Percentiles rank a stretch among this genome's conserved stretches.
These are phyloP conservation scores for Carex kokanica DNA, from an alignment of 176 grass and related monocot genomes.

Conservation along the genomic window DNA sequence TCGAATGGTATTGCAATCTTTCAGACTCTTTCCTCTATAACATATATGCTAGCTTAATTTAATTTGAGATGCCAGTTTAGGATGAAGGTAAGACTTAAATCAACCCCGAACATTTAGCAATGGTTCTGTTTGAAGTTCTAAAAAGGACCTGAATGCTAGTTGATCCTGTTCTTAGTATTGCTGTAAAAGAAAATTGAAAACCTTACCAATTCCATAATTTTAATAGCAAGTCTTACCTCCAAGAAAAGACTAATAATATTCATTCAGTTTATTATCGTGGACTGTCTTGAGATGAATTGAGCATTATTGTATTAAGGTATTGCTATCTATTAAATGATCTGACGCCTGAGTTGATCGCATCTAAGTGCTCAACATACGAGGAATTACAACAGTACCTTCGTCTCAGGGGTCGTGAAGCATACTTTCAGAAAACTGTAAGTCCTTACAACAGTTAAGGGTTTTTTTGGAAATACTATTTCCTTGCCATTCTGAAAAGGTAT, in stretches of 20 bases:
- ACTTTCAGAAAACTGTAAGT: slow-evolving; percentile 82
- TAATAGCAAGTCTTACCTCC: background rate
- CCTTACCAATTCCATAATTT: background rate
- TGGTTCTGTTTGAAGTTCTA: background rate
- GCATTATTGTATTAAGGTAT: slow-evolving; percentile 53
- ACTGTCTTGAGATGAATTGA: slow-evolving; percentile 23
- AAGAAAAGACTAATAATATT: slow-evolving; percentile 17
- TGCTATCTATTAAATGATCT: slow-evolving; percentile 87
- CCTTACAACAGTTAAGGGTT: background rate
- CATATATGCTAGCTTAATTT: background rate
- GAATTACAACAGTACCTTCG: slow-evolving; percentile 73
- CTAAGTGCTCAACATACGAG: slow-evolving; percentile 71
- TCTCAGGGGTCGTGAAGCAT: slow-evolving; percentile 83
- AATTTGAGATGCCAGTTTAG: background rate
- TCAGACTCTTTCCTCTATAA: background rate
- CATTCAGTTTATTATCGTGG: slow-evolving; percentile 12
- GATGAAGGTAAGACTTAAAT: background rate
- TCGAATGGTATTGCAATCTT: background rate
- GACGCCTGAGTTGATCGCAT: slow-evolving; percentile 61
- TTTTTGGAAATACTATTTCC: background rate
- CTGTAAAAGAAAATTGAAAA: background rate
- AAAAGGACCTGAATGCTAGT: background rate
- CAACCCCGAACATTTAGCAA: background rate
- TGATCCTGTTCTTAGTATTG: background rate
- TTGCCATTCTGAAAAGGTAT: background rate